Percentiles rank a stretch among this genome's conserved stretches.
phyloP scores from a whole-genome alignment of 1,284 basidiomycete genomes.

The Naganishia liquefaciens region DNA sequence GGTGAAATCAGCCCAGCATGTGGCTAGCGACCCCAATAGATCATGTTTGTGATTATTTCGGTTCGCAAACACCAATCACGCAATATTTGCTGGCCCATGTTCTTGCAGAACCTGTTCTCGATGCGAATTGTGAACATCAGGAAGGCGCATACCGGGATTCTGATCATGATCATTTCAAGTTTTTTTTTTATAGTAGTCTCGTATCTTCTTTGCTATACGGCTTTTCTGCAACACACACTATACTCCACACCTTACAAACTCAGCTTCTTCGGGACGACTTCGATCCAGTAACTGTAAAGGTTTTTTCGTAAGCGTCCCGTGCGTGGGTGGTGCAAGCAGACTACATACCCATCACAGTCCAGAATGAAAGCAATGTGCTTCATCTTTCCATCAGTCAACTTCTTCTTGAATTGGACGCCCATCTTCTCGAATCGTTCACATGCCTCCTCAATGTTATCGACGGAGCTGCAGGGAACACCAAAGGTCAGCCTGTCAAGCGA shows the following conservation, averaged over 20 bases:
- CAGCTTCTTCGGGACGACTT: constrained; percentile 53
- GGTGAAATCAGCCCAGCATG: too few relatives aligned
- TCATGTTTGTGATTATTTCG: neutral
- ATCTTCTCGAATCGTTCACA: constrained; percentile 80
- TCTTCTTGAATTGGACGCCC: constrained; percentile 86
- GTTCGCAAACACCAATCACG: too few relatives aligned
- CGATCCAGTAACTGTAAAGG: constrained; percentile 63
- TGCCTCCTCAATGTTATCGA: constrained; percentile 78
- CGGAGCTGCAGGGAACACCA: constrained; percentile 60
- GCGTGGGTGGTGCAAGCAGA: neutral
- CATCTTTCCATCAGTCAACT: constrained; percentile 82
- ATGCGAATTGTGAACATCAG: too few relatives aligned
- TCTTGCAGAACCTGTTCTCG: too few relatives aligned
- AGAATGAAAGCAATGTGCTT: constrained; percentile 76
- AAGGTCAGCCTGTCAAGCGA: neutral
- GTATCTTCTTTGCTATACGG: too few relatives aligned
- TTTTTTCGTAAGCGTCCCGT: too few relatives aligned
- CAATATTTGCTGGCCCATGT: too few relatives aligned
- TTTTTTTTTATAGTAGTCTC: too few relatives aligned
- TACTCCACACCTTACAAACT: constrained; percentile 1
- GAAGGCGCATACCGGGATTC: neutral
- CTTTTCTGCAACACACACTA: too few relatives aligned
- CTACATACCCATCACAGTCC: constrained; percentile 56
- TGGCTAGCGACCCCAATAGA: too few relatives aligned
- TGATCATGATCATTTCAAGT: too few relatives aligned